phyloP scores from a whole-genome alignment of 2,329 filamentous ascomycete species.

The Lachnum nothofagi region DNA sequence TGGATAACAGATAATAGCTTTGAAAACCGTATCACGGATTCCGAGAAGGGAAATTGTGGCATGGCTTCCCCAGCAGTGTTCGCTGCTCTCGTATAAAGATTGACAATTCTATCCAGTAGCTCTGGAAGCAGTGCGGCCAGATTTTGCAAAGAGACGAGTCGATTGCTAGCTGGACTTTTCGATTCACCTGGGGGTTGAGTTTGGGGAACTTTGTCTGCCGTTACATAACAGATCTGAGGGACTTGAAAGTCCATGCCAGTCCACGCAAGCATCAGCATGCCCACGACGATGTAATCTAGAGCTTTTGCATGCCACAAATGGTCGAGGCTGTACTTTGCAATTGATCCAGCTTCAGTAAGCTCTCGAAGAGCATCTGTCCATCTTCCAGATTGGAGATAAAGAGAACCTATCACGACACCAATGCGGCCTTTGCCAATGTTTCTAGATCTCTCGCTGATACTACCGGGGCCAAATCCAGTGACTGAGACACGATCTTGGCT shows the following conservation, averaged over 20 bases:
- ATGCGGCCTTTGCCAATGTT: slow-evolving; percentile 76
- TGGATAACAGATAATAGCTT: slow-evolving; percentile 66
- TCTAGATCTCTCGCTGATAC: slow-evolving; percentile 70
- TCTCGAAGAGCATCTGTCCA: slow-evolving; percentile 86
- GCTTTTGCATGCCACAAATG: slow-evolving; percentile 98
- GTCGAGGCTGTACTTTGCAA: slow-evolving; percentile 75
- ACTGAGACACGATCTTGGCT: slow-evolving; percentile 53
- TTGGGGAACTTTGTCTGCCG: slow-evolving; percentile 30
- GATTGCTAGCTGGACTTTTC: slow-evolving; percentile 32
- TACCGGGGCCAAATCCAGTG: slow-evolving; percentile 66
- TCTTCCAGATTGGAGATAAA: slow-evolving; percentile 83
- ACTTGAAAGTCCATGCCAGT: slow-evolving; percentile 76
- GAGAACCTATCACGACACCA: slow-evolving; percentile 72
- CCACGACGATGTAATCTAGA: slow-evolving; percentile 78
- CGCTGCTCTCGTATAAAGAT: slow-evolving; percentile 64
- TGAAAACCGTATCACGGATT: slow-evolving; percentile 67
- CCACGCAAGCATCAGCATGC: slow-evolving; percentile 79
- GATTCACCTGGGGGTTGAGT: slow-evolving; percentile 18
- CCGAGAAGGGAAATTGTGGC: slow-evolving; percentile 65
- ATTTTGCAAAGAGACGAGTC: slow-evolving; percentile 41
- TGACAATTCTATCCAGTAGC: slow-evolving; percentile 67
- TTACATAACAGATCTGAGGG: slow-evolving; percentile 46
- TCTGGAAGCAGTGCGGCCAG: slow-evolving; percentile 63
- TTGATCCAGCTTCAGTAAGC: slow-evolving; percentile 71
- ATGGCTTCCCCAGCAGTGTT: slow-evolving; percentile 60